A percentile compares a stretch with the other conserved stretches of the same genome.
Conservation (phyloP, 768 basidiomycete genomes). For the Tylopilus intermedius region DNA sequence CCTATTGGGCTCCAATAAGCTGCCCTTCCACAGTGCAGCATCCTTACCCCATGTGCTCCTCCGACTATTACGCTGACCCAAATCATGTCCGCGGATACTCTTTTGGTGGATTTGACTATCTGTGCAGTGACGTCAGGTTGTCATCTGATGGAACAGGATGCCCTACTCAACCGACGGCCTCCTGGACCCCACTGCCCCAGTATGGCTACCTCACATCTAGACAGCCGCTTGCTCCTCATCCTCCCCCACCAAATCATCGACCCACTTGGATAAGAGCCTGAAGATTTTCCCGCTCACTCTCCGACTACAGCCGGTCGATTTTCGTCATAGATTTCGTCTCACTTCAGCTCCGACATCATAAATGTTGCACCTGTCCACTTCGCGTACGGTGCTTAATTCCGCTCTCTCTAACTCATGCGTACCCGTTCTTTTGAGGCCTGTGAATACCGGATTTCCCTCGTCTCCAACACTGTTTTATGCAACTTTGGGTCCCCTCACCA, state of each 20-base stretch:
- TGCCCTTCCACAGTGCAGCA: conserved; percentile 43
- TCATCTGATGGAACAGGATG: conserved; percentile 39
- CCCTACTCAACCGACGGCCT: conserved; percentile 33
- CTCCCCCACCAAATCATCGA: conserved; percentile 41
- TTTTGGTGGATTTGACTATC: conserved; percentile 52
- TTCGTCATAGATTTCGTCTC: conserved; percentile 27
- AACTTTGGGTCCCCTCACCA: conserved; percentile 26
- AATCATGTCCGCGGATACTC: conserved; percentile 58
- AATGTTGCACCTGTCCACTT: conserved; percentile 25
- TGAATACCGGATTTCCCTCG: conserved; percentile 34
- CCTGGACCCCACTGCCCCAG: conserved; percentile 42
- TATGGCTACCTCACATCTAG: conserved; percentile 38
- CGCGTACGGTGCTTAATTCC: conserved; percentile 36
- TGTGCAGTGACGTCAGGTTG: conserved; percentile 43
- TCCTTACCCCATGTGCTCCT: conserved; percentile 53
- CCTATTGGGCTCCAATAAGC: conserved; percentile 22
- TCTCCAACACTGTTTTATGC: conserved; percentile 22
- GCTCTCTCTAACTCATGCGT: conserved; percentile 38
- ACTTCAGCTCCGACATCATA: conserved; percentile 24
- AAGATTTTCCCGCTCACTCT: conserved; percentile 16
- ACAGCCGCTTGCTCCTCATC: conserved; percentile 41
- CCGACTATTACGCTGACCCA: conserved; percentile 43
- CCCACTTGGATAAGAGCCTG: conserved; percentile 48
- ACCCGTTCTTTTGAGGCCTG: conserved; percentile 31
- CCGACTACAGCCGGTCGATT: conserved; percentile 9